Evolutionary conservation across 352 stramenopile species (phyloP).

Genomic region (Pythium brachiatum): DNA sequence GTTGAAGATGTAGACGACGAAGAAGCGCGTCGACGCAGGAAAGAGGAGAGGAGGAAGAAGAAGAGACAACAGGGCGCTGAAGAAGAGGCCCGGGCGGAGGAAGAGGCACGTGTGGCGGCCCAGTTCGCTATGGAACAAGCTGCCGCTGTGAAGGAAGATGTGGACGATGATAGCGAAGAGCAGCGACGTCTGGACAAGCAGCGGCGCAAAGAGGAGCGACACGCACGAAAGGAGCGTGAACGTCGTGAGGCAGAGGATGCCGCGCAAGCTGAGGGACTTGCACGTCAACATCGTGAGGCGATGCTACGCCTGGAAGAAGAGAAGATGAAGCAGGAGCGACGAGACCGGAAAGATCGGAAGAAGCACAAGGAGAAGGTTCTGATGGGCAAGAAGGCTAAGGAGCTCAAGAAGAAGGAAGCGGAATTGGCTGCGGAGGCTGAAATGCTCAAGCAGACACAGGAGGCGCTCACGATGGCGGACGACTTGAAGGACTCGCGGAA

Average conservation of each 20-base stretch:
- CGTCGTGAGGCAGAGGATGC: constrained; percentile 14
- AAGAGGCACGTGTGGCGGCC: constrained; percentile 5
- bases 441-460: constrained; percentile 23
- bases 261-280: constrained; percentile 14
- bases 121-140: constrained; percentile 2
- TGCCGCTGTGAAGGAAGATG: background rate
- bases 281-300: constrained; percentile 15
- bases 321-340: constrained; percentile 17
- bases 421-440: constrained; percentile 18
- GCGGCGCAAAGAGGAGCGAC: constrained; percentile 20
- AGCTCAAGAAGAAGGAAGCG: constrained; percentile 19
- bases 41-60: constrained; percentile 37
- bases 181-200: constrained; percentile 14
- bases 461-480: constrained; percentile 42
- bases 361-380: constrained; percentile 20
- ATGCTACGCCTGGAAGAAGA: constrained; percentile 16
- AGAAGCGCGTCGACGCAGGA: constrained; percentile 27
- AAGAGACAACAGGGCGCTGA: constrained; percentile 18
- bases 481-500: constrained; percentile 36
- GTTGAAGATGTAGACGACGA: constrained; percentile 27
- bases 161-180: constrained; percentile 15
- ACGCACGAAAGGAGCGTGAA: constrained; percentile 13
- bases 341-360: constrained; percentile 22
- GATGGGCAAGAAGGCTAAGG: constrained; percentile 24
- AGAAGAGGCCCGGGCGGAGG: constrained; percentile 13